phyloP scores from a whole-genome alignment of 1,284 basidiomycete genomes.

The Phellinidium pouzarii region DNA sequence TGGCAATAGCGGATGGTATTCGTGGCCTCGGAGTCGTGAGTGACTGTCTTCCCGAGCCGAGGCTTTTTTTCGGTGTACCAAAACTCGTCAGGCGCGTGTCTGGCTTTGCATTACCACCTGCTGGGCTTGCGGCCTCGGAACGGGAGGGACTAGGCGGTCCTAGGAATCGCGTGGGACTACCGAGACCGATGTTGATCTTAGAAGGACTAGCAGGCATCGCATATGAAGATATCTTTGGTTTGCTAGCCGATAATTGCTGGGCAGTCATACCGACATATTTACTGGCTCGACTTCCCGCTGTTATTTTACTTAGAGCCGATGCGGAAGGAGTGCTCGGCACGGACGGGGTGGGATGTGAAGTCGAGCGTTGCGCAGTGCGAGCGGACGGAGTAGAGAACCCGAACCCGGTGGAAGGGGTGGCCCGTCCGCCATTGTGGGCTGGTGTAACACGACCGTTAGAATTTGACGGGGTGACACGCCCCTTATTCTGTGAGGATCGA shows the following conservation, averaged over 20 bases:
- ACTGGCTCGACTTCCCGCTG: conserved; percentile 48
- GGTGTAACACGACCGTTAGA: conserved; percentile 39
- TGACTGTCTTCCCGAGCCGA: conserved; percentile 39
- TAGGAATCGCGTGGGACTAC: conserved; percentile 26
- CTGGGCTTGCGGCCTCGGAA: conserved; percentile 27
- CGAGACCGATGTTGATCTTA: conserved; percentile 11
- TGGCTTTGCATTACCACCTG: conserved; percentile 25
- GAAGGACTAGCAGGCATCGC: conserved; percentile 25
- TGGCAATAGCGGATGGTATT: conserved; percentile 65
- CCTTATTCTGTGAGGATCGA: conserved; percentile 13
- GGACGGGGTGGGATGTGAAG: conserved; percentile 20
- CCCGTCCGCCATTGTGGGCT: conserved; percentile 33
- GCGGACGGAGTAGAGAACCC: conserved; percentile 30
- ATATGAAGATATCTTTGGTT: conserved; percentile 35
- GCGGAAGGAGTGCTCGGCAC: conserved; percentile 21
- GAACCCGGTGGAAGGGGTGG: conserved; percentile 25
- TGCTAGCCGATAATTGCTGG: conserved; percentile 47
- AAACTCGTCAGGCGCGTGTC: conserved; percentile 25
- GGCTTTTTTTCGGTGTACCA: conserved; percentile 34
- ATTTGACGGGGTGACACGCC: conserved; percentile 22
- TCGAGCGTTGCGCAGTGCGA: conserved; percentile 26
- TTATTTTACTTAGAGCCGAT: conserved; percentile 20
- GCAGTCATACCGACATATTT: conserved; percentile 81
- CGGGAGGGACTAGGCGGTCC: conserved; percentile 34
- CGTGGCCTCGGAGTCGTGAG: conserved; percentile 52